Conservation (phyloP, 2,329 filamentous ascomycete genomes). For the Xylariales sp. region DNA sequence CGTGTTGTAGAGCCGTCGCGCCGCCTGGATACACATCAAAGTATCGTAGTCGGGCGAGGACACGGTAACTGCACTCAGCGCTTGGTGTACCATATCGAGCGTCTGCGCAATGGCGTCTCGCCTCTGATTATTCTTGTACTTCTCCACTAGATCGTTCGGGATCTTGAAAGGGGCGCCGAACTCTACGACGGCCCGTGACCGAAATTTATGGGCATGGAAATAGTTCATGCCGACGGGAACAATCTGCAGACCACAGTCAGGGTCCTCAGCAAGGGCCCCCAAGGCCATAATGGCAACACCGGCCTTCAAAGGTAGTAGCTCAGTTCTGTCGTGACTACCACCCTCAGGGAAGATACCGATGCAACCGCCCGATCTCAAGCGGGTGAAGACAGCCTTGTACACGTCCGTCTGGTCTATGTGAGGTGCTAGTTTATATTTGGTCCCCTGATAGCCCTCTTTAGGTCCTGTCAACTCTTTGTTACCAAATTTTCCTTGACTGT, state of each 20-base stretch:
- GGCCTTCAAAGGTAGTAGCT: slow-evolving; percentile 91
- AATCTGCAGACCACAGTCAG: slow-evolving; percentile 90
- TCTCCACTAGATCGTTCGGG: slow-evolving; percentile 81
- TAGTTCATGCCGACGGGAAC: slow-evolving; percentile 99
- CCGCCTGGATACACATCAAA: slow-evolving; percentile 95
- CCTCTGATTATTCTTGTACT: slow-evolving; percentile 85
- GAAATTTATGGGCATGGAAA: slow-evolving; percentile 98
- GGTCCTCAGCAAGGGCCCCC: slow-evolving; percentile 85
- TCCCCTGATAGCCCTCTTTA: slow-evolving; percentile 76
- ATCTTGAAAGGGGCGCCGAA: slow-evolving; percentile 92
- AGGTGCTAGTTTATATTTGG: slow-evolving; percentile 86
- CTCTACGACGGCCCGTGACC: slow-evolving; percentile 93
- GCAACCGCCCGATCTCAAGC: slow-evolving; percentile 84
- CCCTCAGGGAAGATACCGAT: slow-evolving; percentile 98
- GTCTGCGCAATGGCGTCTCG: slow-evolving; percentile 88
- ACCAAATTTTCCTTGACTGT: slow-evolving; percentile 72
- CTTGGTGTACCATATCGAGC: slow-evolving; percentile 86
- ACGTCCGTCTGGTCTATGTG: slow-evolving; percentile 95
- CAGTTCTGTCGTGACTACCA: slow-evolving; percentile 93
- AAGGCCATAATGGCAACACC: slow-evolving; percentile 98
- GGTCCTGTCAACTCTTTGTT: slow-evolving; percentile 65
- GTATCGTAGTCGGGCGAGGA: slow-evolving; percentile 95
- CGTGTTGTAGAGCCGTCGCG: slow-evolving; percentile 90
- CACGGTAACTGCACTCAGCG: slow-evolving; percentile 88
- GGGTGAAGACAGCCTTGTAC: slow-evolving; percentile 91